These are phyloP conservation scores for Galeopsis tetrahit DNA, from an alignment of 257 asterid genomes.

Conservation along the genomic window DNA sequence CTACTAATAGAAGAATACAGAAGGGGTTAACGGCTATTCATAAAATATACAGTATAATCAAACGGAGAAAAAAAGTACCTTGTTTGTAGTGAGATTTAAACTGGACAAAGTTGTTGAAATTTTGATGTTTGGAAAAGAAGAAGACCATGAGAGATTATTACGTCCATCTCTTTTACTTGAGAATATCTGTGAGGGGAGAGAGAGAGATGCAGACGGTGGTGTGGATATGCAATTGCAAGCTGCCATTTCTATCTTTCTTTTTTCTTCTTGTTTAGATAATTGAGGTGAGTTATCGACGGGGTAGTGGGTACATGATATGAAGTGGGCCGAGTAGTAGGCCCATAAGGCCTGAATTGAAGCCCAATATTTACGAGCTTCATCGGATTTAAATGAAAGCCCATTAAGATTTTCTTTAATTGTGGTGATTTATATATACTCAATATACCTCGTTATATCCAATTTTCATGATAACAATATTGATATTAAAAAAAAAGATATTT, in stretches of 20 bases:
- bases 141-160: conserved; percentile 68
- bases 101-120: conserved; percentile 35
- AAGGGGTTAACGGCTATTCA: background rate
- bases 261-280: background rate
- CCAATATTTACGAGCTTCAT: background rate
- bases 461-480: too few relatives aligned
- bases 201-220: conserved; percentile 38
- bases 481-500: too few relatives aligned
- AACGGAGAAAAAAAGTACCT: conserved; percentile 43
- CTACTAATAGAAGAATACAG: background rate
- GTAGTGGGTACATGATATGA: background rate
- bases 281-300: background rate
- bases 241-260: conserved; percentile 38
- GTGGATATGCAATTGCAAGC: conserved; percentile 39
- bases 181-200: conserved; percentile 52
- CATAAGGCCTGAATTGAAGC: background rate
- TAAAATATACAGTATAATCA: background rate
- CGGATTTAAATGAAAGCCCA: too few relatives aligned
- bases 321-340: conserved; percentile 12
- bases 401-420: too few relatives aligned
- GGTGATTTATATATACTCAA: too few relatives aligned
- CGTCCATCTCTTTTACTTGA: conserved; percentile 36
- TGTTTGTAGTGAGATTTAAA: conserved; percentile 40
- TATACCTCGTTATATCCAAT: too few relatives aligned
- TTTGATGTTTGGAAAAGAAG: conserved; percentile 63